Evolutionary conservation across 164 flowering plant species (phyloP).

Genomic region (Berberis thunbergii): DNA sequence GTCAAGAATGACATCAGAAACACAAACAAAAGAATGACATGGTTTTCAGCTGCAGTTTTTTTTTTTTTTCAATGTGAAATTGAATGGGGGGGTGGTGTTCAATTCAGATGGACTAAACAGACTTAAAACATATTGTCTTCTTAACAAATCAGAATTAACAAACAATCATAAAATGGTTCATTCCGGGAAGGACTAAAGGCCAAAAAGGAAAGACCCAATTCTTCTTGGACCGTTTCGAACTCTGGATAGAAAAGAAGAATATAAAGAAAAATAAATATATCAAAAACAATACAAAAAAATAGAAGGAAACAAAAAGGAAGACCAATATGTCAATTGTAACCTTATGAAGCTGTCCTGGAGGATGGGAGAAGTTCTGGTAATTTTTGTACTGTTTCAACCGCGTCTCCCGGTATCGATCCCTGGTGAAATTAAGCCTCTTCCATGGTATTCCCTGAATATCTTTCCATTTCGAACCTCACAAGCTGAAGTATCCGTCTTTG

Average conservation of each 20-base stretch:
- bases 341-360: constrained; percentile 48
- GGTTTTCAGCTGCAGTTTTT: too few relatives aligned
- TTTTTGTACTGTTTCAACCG: constrained; percentile 77
- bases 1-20: too few relatives aligned
- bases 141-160: not conserved
- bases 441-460: constrained; percentile 95
- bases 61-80: too few relatives aligned
- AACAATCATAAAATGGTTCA: not conserved
- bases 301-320: not conserved
- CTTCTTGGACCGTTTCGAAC: not conserved
- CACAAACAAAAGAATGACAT: too few relatives aligned
- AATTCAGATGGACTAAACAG: not conserved
- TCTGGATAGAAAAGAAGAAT: not conserved
- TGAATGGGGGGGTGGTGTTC: too few relatives aligned
- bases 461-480: constrained; percentile 75
- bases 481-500: constrained; percentile 78
- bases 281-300: not conserved
- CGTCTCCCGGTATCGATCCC: constrained; percentile 72
- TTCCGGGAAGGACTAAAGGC: not conserved
- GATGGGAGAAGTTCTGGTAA: constrained; percentile 45
- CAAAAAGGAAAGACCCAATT: too few relatives aligned
- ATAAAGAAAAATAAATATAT: not conserved
- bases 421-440: constrained; percentile 67
- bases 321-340: constrained; percentile 18
- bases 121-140: not conserved